Evolutionary conservation across 768 basidiomycete species (phyloP).

Genomic region (Boletus edulis): DNA sequence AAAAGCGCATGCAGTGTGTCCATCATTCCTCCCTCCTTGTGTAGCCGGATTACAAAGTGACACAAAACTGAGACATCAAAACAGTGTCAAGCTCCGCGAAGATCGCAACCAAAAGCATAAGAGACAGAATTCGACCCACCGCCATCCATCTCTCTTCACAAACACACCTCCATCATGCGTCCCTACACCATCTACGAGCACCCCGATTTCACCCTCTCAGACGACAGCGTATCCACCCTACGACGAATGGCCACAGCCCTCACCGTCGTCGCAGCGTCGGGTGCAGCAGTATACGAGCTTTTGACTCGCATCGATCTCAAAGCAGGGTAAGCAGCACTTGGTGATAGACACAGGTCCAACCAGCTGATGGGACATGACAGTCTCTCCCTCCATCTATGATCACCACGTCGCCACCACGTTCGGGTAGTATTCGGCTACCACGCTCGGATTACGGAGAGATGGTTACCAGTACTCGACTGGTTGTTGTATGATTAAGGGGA

Average conservation of each 20-base stretch:
- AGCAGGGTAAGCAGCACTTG: constrained; percentile 16
- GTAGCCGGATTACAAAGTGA: too few species aligned
- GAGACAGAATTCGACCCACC: neutral
- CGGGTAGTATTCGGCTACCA: neutral
- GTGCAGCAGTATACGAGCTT: constrained; percentile 32
- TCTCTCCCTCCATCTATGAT: constrained; percentile 13
- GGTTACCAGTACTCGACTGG: constrained; percentile 1
- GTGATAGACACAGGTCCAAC: neutral
- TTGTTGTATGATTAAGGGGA: constrained; percentile 15
- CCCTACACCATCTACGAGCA: constrained; percentile 34
- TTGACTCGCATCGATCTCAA: constrained; percentile 13
- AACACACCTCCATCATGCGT: constrained; percentile 19
- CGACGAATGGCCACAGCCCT: constrained; percentile 26
- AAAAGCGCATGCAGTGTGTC: too few species aligned
- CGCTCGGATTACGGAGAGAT: neutral
- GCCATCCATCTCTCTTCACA: neutral
- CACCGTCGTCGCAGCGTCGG: constrained; percentile 32
- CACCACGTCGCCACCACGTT: neutral
- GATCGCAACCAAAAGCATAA: constrained; percentile 2
- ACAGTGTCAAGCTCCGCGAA: too few species aligned
- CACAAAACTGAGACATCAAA: too few species aligned
- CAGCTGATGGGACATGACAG: constrained; percentile 5
- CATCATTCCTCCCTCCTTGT: too few species aligned
- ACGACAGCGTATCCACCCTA: constrained; percentile 21
- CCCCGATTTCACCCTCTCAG: constrained; percentile 30